Percentiles rank a stretch among this genome's conserved stretches.
Conservation (phyloP, 192 early-diverging fungal genomes). For the Helicostylum pulchrum region DNA sequence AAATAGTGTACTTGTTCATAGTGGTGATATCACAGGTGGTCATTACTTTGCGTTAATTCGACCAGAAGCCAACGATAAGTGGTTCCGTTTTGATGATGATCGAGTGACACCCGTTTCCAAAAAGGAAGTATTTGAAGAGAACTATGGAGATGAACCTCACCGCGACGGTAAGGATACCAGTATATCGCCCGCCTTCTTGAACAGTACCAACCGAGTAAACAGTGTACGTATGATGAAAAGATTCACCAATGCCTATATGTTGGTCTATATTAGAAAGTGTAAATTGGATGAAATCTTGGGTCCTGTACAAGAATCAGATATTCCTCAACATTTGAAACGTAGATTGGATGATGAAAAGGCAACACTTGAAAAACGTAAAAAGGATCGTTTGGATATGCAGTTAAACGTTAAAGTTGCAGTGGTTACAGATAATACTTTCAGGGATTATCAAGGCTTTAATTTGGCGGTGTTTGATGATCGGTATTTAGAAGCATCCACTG, state of each 20-base stretch:
- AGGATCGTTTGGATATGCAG: conserved; percentile 72
- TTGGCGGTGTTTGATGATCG: conserved; percentile 69
- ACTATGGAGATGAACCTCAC: conserved; percentile 80
- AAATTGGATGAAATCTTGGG: conserved; percentile 70
- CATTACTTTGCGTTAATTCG: conserved; percentile 93
- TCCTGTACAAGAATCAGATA: conserved; percentile 60
- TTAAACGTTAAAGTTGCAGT: conserved; percentile 63
- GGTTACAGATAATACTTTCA: conserved; percentile 66
- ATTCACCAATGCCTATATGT: conserved; percentile 98
- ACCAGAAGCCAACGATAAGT: conserved; percentile 76
- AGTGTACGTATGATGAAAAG: conserved; percentile 63
- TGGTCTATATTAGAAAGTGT: conserved; percentile 90
- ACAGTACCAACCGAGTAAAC: neutral
- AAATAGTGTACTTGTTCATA: conserved; percentile 90
- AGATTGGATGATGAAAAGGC: conserved; percentile 65
- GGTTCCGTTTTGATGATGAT: conserved; percentile 97
- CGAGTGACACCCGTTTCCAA: conserved; percentile 78
- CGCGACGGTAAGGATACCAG: conserved; percentile 29
- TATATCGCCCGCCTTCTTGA: conserved; percentile 3
- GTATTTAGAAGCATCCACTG: neutral
- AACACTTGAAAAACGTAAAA: conserved; percentile 54
- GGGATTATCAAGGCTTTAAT: conserved; percentile 80
- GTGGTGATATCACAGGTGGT: conserved; percentile 88
- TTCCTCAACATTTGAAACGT: conserved; percentile 74
- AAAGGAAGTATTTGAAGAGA: conserved; percentile 90